Conservation (phyloP, 768 basidiomycete genomes). For the Dioszegia hungarica region DNA sequence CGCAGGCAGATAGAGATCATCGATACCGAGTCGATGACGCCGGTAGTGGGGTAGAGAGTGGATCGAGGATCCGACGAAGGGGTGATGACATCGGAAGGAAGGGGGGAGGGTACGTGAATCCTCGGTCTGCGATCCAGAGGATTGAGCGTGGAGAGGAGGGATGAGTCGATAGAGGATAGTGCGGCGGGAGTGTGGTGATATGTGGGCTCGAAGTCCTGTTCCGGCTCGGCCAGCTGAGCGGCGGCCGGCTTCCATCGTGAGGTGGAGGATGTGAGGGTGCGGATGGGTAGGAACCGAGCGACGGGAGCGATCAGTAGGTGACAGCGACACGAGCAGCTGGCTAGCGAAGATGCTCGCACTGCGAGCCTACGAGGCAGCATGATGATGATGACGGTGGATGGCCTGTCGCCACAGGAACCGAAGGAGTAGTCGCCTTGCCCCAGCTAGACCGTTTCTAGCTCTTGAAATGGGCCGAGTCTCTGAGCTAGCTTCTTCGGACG, state of each 20-base stretch:
- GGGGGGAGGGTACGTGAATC: slow-evolving; percentile 24
- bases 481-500: too few relatives aligned
- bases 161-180: slow-evolving; percentile 14
- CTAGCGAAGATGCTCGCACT: not conserved
- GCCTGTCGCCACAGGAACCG: not conserved
- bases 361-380: not conserved
- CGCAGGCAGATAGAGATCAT: slow-evolving; percentile 46
- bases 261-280: slow-evolving; percentile 9
- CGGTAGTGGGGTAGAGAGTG: slow-evolving; percentile 37
- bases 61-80: slow-evolving; percentile 11
- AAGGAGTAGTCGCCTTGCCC: too few relatives aligned
- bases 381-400: not conserved
- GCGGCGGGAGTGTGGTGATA: not conserved
- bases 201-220: slow-evolving; percentile 14
- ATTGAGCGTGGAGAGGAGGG: not conserved
- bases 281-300: not conserved
- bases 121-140: not conserved
- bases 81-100: slow-evolving; percentile 23
- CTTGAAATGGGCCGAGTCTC: too few relatives aligned
- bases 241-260: slow-evolving; percentile 20
- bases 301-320: not conserved
- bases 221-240: slow-evolving; percentile 28
- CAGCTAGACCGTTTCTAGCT: too few relatives aligned
- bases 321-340: slow-evolving; percentile 1
- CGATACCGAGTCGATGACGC: slow-evolving; percentile 39